A percentile compares a stretch with the other conserved stretches of the same genome.
Evolutionary conservation across 1,139 yeast species (phyloP).

Genomic region (Suhomyces wounanorum): DNA sequence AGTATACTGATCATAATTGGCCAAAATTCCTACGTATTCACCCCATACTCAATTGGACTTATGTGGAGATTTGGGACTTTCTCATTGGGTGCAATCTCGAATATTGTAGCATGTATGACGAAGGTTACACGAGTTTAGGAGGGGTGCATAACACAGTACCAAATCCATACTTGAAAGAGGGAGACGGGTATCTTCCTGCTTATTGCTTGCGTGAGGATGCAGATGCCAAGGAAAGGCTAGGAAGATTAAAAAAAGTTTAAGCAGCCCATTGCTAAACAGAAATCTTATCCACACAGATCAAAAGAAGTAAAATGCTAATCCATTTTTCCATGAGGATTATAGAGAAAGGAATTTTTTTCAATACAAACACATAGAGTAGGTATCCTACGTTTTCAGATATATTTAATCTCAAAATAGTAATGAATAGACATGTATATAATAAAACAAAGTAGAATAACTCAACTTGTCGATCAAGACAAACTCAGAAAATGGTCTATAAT

Average conservation of each 20-base stretch:
- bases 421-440: background rate
- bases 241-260: constrained; percentile 18
- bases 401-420: background rate
- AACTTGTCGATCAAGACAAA: background rate
- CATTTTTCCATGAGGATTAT: background rate
- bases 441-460: background rate
- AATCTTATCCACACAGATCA: background rate
- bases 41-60: constrained; percentile 82
- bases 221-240: constrained; percentile 55
- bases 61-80: constrained; percentile 75
- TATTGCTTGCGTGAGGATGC: constrained; percentile 61
- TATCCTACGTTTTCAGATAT: background rate
- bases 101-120: constrained; percentile 72
- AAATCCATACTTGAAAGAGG: constrained; percentile 59
- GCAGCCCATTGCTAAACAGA: background rate
- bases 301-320: background rate
- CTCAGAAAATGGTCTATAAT: background rate
- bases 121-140: constrained; percentile 82
- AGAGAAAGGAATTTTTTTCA: background rate
- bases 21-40: constrained; percentile 79
- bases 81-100: constrained; percentile 50
- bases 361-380: background rate
- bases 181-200: constrained; percentile 56
- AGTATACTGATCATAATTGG: constrained; percentile 82
- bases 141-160: constrained; percentile 65